phyloP scores from a whole-genome alignment of 257 asterid genomes.

The Osmanthus fragrans region DNA sequence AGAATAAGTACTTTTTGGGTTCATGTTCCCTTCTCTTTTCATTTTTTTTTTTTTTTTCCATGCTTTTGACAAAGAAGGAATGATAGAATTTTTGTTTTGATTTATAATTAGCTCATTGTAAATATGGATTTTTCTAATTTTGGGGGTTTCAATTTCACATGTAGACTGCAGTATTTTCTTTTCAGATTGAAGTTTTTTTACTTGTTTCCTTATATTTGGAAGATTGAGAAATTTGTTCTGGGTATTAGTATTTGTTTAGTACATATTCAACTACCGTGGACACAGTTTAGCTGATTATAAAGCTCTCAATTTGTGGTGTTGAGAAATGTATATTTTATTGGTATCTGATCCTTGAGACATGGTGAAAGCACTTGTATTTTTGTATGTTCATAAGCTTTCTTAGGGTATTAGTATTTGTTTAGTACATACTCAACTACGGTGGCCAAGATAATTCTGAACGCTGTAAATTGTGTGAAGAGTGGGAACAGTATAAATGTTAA shows the following conservation, averaged over 20 bases:
- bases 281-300: neutral
- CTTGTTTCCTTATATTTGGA: constrained; percentile 1
- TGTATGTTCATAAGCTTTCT: neutral
- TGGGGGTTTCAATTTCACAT: constrained; percentile 21
- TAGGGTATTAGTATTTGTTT: neutral
- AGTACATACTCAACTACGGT: neutral
- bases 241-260: neutral
- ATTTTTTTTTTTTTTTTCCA: neutral
- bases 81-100: constrained; percentile 26
- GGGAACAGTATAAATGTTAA: neutral
- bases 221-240: neutral
- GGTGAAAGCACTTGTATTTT: too few species aligned
- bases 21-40: constrained; percentile 11
- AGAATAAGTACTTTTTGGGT: constrained; percentile 23
- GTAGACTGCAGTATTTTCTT: neutral
- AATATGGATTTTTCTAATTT: constrained; percentile 35
- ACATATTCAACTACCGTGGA: neutral
- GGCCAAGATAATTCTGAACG: neutral
- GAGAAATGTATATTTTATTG: neutral
- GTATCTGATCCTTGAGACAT: neutral
- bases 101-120: constrained; percentile 39
- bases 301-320: neutral
- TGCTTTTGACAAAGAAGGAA: constrained; percentile 24
- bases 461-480: neutral
- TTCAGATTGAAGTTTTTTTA: constrained; percentile 8